Conservation (phyloP, 2,329 filamentous ascomycete species). For the Penicillium sumatraense region DNA sequence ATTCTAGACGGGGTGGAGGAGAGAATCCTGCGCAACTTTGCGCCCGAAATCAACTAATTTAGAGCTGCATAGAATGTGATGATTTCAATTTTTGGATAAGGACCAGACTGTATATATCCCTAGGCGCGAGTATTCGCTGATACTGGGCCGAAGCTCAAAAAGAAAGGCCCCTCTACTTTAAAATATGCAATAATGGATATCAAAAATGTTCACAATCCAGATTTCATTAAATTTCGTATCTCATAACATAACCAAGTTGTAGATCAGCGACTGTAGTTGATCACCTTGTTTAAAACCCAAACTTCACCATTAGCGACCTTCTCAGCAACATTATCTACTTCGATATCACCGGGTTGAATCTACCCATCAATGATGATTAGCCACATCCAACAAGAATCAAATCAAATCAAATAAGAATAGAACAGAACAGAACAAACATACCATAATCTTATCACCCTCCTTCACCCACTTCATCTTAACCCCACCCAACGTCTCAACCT, state of each 20-base stretch:
- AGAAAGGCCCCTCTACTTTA: background rate
- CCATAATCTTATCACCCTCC: constrained; percentile 65
- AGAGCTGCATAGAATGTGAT: background rate
- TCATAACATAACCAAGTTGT: constrained; percentile 5
- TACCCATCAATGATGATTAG: constrained; percentile 25
- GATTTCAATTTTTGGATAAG: background rate
- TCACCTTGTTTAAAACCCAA: constrained; percentile 71
- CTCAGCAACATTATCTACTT: constrained; percentile 74
- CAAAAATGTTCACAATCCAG: background rate
- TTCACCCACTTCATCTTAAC: constrained; percentile 82
- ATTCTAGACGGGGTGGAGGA: constrained; percentile 88
- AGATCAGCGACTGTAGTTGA: constrained; percentile 52
- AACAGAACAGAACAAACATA: constrained; percentile 42
- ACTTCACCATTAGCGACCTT: constrained; percentile 87
- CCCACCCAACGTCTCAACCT: constrained; percentile 69
- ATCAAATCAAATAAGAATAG: background rate
- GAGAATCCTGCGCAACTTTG: constrained; percentile 67
- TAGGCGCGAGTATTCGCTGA: background rate
- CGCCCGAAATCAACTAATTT: constrained; percentile 25
- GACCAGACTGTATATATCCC: background rate
- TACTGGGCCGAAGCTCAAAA: background rate
- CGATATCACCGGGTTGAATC: constrained; percentile 74
- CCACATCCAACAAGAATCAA: background rate
- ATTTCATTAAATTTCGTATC: constrained; percentile 15
- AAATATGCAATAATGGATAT: background rate